Conservation (phyloP, 179 eudicot species). For the Vitellaria paradoxa region DNA sequence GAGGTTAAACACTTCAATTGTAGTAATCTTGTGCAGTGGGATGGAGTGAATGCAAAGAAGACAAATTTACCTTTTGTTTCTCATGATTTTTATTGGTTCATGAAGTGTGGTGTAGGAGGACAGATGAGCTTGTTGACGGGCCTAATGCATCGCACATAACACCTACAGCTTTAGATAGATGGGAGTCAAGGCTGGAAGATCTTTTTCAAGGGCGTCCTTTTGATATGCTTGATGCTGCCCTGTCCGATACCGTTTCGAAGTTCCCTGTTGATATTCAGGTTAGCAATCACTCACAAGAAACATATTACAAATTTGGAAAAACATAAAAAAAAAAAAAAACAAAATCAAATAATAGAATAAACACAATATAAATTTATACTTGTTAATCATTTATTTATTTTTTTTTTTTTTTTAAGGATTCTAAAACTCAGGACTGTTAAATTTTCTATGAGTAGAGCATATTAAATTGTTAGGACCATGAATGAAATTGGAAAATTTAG, state of each 20-base stretch:
- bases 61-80: neutral
- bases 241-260: constrained; percentile 32
- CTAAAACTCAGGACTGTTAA: no score
- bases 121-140: constrained; percentile 43
- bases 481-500: no score
- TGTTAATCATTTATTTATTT: no score
- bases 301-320: no score
- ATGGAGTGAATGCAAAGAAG: neutral
- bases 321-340: no score
- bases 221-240: constrained; percentile 42
- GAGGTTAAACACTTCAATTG: neutral
- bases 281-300: neutral
- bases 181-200: constrained; percentile 37
- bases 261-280: constrained; percentile 46
- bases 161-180: constrained; percentile 35
- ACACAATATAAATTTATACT: no score
- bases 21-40: neutral
- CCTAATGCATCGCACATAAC: constrained; percentile 42
- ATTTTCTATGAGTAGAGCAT: no score
- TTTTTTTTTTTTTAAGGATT: no score
- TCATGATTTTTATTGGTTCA: constrained; percentile 4
- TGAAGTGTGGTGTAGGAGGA: constrained; percentile 42
- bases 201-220: constrained; percentile 34
- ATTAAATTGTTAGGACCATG: no score
- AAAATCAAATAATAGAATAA: no score